Conservation (phyloP, 2,329 filamentous ascomycete species). For the Pseudocercospora fijiensis region DNA sequence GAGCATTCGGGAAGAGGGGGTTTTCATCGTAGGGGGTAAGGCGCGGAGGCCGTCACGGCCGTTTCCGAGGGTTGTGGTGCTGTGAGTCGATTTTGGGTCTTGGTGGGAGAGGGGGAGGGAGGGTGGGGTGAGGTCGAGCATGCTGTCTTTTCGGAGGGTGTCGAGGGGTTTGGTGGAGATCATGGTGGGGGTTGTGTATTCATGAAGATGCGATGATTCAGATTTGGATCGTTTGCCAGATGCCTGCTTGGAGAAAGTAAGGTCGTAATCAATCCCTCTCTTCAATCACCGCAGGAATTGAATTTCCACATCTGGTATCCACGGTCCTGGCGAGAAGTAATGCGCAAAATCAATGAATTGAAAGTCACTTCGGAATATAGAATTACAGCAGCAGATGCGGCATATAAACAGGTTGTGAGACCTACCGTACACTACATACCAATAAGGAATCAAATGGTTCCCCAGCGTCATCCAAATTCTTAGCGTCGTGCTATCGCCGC, state of each 20-base stretch:
- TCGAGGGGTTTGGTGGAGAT: slow-evolving; percentile 12
- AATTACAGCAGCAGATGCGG: neutral
- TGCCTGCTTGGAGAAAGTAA: neutral
- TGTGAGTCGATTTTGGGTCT: neutral
- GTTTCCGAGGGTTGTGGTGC: slow-evolving; percentile 1
- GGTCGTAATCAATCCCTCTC: neutral
- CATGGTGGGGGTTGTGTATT: neutral
- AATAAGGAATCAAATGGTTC: neutral
- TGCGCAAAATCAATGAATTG: neutral
- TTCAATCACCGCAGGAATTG: neutral
- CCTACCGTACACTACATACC: too few relatives aligned
- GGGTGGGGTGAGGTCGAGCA: slow-evolving; percentile 7
- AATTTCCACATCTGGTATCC: neutral
- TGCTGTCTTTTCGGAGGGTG: slow-evolving; percentile 16
- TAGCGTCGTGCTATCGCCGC: neutral
- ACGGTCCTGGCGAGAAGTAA: neutral
- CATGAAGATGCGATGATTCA: too few relatives aligned
- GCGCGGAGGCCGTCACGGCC: slow-evolving; percentile 15
- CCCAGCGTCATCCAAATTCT: neutral
- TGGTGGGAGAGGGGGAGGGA: neutral
- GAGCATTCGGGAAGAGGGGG: slow-evolving; percentile 9
- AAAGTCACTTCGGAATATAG: neutral
- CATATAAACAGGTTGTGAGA: neutral
- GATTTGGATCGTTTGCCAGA: neutral
- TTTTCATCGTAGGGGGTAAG: neutral